phyloP scores from a whole-genome alignment of 192 early-diverging fungal species.

The Gaertneriomyces semiglobifer region DNA sequence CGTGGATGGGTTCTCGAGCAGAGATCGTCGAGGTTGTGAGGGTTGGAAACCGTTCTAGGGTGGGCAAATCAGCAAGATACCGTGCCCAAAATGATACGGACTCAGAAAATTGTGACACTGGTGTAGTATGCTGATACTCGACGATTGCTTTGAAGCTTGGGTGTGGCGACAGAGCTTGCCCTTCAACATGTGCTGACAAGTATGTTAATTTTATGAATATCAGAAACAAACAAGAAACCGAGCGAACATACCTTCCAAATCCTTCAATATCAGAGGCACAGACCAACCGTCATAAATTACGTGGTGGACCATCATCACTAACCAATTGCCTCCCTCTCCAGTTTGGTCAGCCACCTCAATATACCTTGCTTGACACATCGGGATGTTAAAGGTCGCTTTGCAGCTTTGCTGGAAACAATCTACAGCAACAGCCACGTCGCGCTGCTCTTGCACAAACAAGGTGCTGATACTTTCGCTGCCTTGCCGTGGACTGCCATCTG shows the following conservation, averaged over 20 bases:
- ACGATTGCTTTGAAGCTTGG: background rate
- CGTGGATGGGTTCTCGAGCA: background rate
- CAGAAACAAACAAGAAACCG: no score
- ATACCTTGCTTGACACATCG: background rate
- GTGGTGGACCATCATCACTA: slow-evolving; percentile 15
- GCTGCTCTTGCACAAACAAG: background rate
- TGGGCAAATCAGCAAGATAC: slow-evolving; percentile 1
- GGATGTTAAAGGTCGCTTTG: background rate
- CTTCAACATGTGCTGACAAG: no score
- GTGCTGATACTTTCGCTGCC: background rate
- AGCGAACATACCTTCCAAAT: background rate
- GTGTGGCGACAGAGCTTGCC: background rate
- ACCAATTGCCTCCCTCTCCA: background rate
- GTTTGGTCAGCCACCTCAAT: background rate
- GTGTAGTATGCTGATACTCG: background rate
- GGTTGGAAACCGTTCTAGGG: background rate
- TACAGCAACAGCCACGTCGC: background rate
- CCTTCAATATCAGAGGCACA: slow-evolving; percentile 19
- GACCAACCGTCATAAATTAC: slow-evolving; percentile 21
- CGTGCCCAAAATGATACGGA: background rate
- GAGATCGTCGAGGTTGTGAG: background rate
- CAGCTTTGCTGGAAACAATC: background rate
- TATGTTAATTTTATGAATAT: no score
- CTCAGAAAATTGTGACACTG: background rate
- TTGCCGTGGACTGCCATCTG: slow-evolving; percentile 3